These are phyloP conservation scores for Coprinopsis cinerea DNA, from an alignment of 768 basidiomycete genomes.

Conservation along the genomic window DNA sequence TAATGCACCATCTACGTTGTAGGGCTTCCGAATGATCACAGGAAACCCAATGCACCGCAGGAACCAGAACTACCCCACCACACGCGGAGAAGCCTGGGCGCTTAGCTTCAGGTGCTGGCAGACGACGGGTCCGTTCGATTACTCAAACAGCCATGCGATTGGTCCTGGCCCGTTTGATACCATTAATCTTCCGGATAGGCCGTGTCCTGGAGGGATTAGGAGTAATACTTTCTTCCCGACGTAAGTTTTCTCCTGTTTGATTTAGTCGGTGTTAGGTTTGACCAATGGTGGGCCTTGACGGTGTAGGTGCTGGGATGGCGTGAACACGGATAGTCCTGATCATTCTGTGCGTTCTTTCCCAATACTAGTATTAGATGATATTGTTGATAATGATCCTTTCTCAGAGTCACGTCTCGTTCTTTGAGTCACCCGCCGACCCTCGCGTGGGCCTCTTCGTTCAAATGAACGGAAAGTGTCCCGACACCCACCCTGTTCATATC, in stretches of 20 bases:
- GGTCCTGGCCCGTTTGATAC: conserved; percentile 6
- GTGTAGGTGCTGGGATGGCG: conserved; percentile 3
- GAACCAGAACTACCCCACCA: not conserved
- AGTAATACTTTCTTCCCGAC: conserved; percentile 9
- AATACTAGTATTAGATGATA: not conserved
- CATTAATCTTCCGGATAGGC: conserved; percentile 1
- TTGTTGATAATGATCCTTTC: not conserved
- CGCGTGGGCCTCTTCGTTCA: not conserved
- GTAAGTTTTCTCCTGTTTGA: not conserved
- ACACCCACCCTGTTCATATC: conserved; percentile 14
- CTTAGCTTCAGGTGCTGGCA: conserved; percentile 9
- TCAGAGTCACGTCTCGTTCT: conserved; percentile 1
- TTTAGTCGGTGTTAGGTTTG: not conserved
- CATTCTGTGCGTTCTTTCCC: not conserved
- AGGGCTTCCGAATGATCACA: conserved; percentile 10
- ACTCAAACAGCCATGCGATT: conserved; percentile 1
- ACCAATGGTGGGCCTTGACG: not conserved
- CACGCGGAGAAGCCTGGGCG: not conserved
- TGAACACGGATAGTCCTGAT: not conserved
- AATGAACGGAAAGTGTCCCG: conserved; percentile 9
- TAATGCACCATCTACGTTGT: not conserved
- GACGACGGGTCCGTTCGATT: conserved; percentile 2
- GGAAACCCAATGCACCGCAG: conserved; percentile 8
- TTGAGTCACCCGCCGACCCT: not conserved
- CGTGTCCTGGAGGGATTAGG: conserved; percentile 6